phyloP scores from a whole-genome alignment of 2,329 filamentous ascomycete species.

The Pseudohalonectria lignicola region DNA sequence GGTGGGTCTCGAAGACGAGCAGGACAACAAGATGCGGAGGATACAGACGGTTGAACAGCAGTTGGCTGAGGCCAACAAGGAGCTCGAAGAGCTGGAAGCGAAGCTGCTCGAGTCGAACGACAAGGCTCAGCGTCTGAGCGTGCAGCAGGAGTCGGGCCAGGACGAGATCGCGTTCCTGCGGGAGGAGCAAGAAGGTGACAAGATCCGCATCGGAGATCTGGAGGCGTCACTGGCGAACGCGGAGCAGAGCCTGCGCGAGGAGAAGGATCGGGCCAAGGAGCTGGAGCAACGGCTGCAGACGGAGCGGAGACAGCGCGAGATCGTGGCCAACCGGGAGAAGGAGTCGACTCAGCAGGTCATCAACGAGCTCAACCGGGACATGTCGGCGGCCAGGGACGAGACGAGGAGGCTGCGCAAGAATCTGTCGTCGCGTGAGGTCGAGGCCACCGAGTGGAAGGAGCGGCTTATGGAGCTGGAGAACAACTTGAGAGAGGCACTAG shows the following conservation, averaged over 20 bases:
- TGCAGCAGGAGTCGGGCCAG: slow-evolving; percentile 87
- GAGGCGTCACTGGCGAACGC: slow-evolving; percentile 71
- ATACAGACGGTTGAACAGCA: slow-evolving; percentile 79
- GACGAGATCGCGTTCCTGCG: slow-evolving; percentile 89
- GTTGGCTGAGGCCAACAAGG: slow-evolving; percentile 70
- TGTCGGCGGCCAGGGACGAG: slow-evolving; percentile 75
- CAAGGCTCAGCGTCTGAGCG: slow-evolving; percentile 77
- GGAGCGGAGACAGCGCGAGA: slow-evolving; percentile 78
- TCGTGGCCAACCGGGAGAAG: slow-evolving; percentile 80
- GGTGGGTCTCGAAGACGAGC: slow-evolving; percentile 80
- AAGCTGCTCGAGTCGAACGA: slow-evolving; percentile 75
- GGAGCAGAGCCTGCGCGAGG: slow-evolving; percentile 72
- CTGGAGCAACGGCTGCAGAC: slow-evolving; percentile 64
- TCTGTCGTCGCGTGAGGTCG: slow-evolving; percentile 73
- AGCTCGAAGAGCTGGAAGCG: slow-evolving; percentile 77
- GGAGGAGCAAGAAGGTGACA: slow-evolving; percentile 94
- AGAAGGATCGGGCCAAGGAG: slow-evolving; percentile 65
- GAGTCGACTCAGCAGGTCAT: slow-evolving; percentile 90
- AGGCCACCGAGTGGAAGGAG: slow-evolving; percentile 86
- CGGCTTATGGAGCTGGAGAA: slow-evolving; percentile 82
- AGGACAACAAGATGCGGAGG: slow-evolving; percentile 63
- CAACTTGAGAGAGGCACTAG: slow-evolving; percentile 75
- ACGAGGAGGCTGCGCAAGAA: slow-evolving; percentile 71
- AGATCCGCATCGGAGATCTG: slow-evolving; percentile 92
- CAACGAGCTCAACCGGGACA: slow-evolving; percentile 83